Evolutionary conservation across 2,329 filamentous ascomycete genomes (phyloP).

Genomic region (Colletotrichum godetiae): DNA sequence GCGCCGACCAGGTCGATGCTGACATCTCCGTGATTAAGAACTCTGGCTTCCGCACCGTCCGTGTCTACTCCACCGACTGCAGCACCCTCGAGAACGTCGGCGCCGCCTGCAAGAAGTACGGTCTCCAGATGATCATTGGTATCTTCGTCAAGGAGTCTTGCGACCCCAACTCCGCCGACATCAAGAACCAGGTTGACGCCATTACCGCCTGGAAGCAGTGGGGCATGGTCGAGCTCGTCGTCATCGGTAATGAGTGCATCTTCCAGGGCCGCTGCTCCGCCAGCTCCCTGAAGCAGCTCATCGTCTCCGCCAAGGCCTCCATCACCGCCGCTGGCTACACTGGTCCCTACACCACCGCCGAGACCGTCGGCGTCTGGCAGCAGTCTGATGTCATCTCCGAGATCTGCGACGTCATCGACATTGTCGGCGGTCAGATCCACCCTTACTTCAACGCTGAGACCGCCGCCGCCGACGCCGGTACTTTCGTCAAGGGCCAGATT

Average conservation of each 20-base stretch:
- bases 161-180: slow-evolving; percentile 67
- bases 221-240: slow-evolving; percentile 81
- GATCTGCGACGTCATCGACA: slow-evolving; percentile 81
- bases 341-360: slow-evolving; percentile 84
- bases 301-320: slow-evolving; percentile 72
- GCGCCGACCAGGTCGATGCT: slow-evolving; percentile 61
- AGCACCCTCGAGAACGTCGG: slow-evolving; percentile 81
- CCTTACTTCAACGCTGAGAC: slow-evolving; percentile 89
- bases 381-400: slow-evolving; percentile 63
- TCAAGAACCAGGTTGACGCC: slow-evolving; percentile 78
- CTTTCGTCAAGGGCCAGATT: slow-evolving; percentile 81
- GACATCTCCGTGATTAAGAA: slow-evolving; percentile 73
- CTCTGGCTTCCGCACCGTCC: slow-evolving; percentile 77
- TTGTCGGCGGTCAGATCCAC: slow-evolving; percentile 89
- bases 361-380: slow-evolving; percentile 84
- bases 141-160: slow-evolving; percentile 82
- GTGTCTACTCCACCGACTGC: slow-evolving; percentile 95
- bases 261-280: slow-evolving; percentile 78
- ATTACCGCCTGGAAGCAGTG: slow-evolving; percentile 79
- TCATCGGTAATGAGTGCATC: slow-evolving; percentile 92
- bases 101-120: slow-evolving; percentile 71
- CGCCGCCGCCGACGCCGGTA: slow-evolving; percentile 73
- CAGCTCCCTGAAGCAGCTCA: slow-evolving; percentile 74
- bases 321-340: slow-evolving; percentile 76
- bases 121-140: slow-evolving; percentile 85